Conservation (phyloP, 495 filamentous ascomycete genomes). For the Podospora anserina region DNA sequence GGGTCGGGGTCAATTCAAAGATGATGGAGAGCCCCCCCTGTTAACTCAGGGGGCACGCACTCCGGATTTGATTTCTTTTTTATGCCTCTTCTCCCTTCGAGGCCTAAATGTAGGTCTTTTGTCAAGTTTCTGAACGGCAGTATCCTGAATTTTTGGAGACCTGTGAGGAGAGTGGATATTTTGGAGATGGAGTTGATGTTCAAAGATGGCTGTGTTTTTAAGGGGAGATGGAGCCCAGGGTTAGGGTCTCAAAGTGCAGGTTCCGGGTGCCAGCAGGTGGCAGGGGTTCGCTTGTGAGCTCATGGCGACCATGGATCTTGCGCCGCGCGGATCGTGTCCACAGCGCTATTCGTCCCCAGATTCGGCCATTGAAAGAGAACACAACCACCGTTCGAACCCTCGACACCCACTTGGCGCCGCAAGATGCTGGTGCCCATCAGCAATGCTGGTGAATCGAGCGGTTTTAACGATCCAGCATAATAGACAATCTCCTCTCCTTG, state of each 20-base stretch:
- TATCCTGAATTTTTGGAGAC: neutral
- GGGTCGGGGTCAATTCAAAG: slow-evolving; percentile 5
- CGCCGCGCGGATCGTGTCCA: slow-evolving; percentile 2
- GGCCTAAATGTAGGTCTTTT: neutral
- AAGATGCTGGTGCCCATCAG: slow-evolving; percentile 27
- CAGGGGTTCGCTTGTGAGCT: slow-evolving; percentile 7
- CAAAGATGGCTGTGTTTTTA: neutral
- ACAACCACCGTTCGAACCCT: neutral
- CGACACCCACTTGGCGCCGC: slow-evolving; percentile 14
- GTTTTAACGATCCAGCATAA: slow-evolving; percentile 1
- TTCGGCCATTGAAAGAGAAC: slow-evolving; percentile 1
- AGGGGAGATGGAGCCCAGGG: neutral
- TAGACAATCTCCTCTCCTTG: neutral
- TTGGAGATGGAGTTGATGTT: neutral
- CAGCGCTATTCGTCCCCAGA: slow-evolving; percentile 3
- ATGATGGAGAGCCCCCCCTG: neutral
- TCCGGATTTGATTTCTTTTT: neutral
- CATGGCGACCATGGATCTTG: neutral
- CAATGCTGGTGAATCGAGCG: slow-evolving; percentile 25
- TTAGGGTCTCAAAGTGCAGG: neutral
- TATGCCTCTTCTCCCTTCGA: neutral
- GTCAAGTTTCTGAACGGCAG: neutral
- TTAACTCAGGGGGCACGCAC: neutral
- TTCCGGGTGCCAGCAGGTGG: slow-evolving; percentile 1
- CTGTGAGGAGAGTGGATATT: neutral